phyloP scores from a whole-genome alignment of 2,329 filamentous ascomycete genomes.

The Penicillium sp. region DNA sequence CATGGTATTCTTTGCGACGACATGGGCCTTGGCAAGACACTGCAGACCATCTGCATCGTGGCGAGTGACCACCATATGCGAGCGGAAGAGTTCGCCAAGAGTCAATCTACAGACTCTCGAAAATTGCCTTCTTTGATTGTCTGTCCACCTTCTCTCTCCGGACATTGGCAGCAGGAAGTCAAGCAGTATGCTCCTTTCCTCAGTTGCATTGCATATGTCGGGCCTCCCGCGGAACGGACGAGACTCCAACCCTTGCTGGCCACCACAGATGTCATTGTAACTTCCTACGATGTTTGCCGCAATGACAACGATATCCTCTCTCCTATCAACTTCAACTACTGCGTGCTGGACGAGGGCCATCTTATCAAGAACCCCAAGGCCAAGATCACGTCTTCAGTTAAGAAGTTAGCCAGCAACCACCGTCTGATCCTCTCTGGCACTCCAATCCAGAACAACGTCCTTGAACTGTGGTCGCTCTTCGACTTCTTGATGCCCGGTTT shows the following conservation, averaged over 20 bases:
- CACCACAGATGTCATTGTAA: slow-evolving; percentile 88
- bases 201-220: slow-evolving; percentile 84
- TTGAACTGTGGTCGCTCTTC: slow-evolving; percentile 96
- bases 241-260: slow-evolving; percentile 67
- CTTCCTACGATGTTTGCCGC: slow-evolving; percentile 95
- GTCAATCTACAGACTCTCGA: slow-evolving; percentile 71
- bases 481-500: slow-evolving; percentile 99
- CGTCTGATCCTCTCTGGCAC: slow-evolving; percentile 94
- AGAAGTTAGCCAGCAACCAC: slow-evolving; percentile 85
- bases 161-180: slow-evolving; percentile 98
- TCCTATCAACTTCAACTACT: slow-evolving; percentile 92
- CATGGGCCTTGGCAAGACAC: slow-evolving; percentile 96
- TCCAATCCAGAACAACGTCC: slow-evolving; percentile 95
- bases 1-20: slow-evolving; percentile 98
- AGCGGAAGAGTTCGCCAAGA: slow-evolving; percentile 84
- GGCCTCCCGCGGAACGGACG: slow-evolving; percentile 76
- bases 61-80: slow-evolving; percentile 95
- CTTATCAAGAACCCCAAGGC: slow-evolving; percentile 98
- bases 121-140: slow-evolving; percentile 88
- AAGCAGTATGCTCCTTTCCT: slow-evolving; percentile 94
- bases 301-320: slow-evolving; percentile 87
- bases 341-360: slow-evolving; percentile 94
- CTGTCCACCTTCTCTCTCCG: slow-evolving; percentile 91
- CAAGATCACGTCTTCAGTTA: slow-evolving; percentile 91
- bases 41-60: slow-evolving; percentile 96